Evolutionary conservation across 805 yeast genomes (phyloP).

Genomic region (Starmera caribaea): DNA sequence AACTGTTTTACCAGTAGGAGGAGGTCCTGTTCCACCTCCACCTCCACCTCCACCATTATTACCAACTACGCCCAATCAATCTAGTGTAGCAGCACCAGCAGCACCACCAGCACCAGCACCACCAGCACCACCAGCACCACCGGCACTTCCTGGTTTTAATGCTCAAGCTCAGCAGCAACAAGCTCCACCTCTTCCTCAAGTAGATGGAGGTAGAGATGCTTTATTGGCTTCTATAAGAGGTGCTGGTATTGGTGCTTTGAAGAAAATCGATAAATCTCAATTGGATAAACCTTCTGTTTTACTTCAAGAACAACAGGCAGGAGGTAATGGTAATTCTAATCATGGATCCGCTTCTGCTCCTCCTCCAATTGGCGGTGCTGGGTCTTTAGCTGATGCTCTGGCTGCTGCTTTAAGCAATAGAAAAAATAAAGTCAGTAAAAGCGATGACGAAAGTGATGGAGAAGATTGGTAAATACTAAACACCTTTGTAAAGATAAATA

Average conservation of each 20-base stretch:
- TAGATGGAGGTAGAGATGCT: conserved; percentile 65
- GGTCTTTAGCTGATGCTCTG: conserved; percentile 73
- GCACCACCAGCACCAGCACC: conserved; percentile 25
- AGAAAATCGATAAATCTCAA: conserved; percentile 74
- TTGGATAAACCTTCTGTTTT: conserved; percentile 70
- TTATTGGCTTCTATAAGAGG: conserved; percentile 78
- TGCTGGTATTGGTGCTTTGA: conserved; percentile 58
- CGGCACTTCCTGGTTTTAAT: conserved; percentile 15
- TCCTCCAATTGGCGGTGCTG: conserved; percentile 42
- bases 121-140: conserved; percentile 22
- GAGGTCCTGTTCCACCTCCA: conserved; percentile 13
- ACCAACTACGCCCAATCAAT: conserved; percentile 13
- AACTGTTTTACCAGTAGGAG: neutral
- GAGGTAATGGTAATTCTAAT: conserved; percentile 41
- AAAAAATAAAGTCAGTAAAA: conserved; percentile 69
- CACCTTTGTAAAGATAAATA: neutral
- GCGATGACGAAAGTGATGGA: conserved; percentile 79
- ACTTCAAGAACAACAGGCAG: conserved; percentile 47
- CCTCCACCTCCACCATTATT: conserved; percentile 13
- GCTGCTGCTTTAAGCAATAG: conserved; percentile 79
- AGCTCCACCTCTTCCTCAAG: conserved; percentile 20
- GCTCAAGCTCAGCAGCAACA: conserved; percentile 14
- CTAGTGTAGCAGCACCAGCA: conserved; percentile 22
- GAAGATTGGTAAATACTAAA: conserved; percentile 50
- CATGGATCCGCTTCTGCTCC: conserved; percentile 27